These are phyloP conservation scores for Hymenoscyphus linearis DNA, from an alignment of 2,329 filamentous ascomycete genomes.

Conservation along the genomic window DNA sequence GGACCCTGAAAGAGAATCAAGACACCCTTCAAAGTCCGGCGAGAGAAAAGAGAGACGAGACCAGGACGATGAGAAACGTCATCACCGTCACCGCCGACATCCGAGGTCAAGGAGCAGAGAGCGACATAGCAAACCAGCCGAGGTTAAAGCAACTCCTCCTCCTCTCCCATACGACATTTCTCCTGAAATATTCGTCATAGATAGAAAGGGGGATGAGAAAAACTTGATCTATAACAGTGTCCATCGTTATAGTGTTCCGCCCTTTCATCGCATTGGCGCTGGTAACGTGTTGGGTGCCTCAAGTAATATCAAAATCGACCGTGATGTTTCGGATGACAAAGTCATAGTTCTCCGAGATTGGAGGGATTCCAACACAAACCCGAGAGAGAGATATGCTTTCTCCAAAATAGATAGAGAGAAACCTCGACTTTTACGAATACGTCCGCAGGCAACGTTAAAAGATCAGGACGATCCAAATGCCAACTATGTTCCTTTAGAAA, in stretches of 20 bases:
- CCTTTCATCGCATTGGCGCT: constrained; percentile 62
- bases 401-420: constrained; percentile 37
- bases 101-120: constrained; percentile 11
- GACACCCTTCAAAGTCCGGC: constrained; percentile 1
- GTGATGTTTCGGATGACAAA: constrained; percentile 45
- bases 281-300: constrained; percentile 67
- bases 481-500: constrained; percentile 45
- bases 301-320: constrained; percentile 59
- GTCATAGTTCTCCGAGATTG: constrained; percentile 42
- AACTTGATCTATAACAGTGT: constrained; percentile 70
- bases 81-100: constrained; percentile 9
- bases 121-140: neutral
- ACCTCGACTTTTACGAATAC: constrained; percentile 39
- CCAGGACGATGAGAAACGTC: constrained; percentile 4
- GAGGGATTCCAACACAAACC: constrained; percentile 32
- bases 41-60: neutral
- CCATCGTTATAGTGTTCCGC: constrained; percentile 66
- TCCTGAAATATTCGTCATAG: constrained; percentile 50
- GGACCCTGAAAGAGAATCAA: constrained; percentile 11
- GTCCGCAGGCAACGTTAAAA: constrained; percentile 28
- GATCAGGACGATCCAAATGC: constrained; percentile 24
- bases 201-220: constrained; percentile 70
- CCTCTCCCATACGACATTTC: neutral
- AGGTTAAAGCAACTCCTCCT: neutral
- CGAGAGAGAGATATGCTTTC: constrained; percentile 42